These are phyloP conservation scores for Bifiguratus adelaidae DNA, from an alignment of 192 early-diverging fungal species.

Conservation along the genomic window DNA sequence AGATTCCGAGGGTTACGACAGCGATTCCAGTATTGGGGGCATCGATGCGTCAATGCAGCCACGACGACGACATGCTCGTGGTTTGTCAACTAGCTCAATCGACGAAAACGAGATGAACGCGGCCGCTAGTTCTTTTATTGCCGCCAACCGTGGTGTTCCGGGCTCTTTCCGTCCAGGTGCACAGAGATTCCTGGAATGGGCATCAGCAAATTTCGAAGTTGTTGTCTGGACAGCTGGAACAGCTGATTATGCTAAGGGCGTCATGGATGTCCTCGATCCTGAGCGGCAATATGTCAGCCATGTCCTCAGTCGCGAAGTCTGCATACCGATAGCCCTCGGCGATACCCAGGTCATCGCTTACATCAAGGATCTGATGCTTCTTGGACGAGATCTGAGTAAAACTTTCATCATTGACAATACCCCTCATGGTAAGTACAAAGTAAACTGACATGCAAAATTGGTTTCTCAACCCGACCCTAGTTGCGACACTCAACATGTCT, in stretches of 20 bases:
- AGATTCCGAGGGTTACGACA: too few relatives aligned
- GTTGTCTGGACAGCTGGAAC: slow-evolving; percentile 24
- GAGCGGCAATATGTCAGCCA: slow-evolving; percentile 11
- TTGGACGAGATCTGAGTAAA: slow-evolving; percentile 18
- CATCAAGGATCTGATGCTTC: slow-evolving; percentile 17
- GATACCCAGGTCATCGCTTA: slow-evolving; percentile 13
- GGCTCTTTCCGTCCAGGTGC: slow-evolving; percentile 19
- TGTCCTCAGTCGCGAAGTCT: slow-evolving; percentile 15
- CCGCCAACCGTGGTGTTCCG: background rate
- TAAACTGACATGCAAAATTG: background rate
- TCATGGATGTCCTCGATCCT: slow-evolving; percentile 13
- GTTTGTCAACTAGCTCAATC: too few relatives aligned
- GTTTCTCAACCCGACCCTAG: background rate
- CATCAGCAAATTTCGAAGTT: slow-evolving; percentile 16
- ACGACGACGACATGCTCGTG: too few relatives aligned
- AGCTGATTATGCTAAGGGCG: slow-evolving; percentile 17
- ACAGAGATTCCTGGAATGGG: slow-evolving; percentile 16
- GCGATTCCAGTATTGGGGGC: slow-evolving; percentile 8
- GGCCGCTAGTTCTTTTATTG: background rate
- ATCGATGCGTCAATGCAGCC: too few relatives aligned
- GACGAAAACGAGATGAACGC: too few relatives aligned
- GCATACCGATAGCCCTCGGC: slow-evolving; percentile 15
- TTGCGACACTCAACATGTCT: slow-evolving; percentile 20
- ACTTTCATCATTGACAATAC: slow-evolving; percentile 22
- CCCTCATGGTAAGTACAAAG: slow-evolving; percentile 12